Base-by-base conservation (phyloP, 1,284 basidiomycete species). In the Anthracocystis walkeri region DNA sequence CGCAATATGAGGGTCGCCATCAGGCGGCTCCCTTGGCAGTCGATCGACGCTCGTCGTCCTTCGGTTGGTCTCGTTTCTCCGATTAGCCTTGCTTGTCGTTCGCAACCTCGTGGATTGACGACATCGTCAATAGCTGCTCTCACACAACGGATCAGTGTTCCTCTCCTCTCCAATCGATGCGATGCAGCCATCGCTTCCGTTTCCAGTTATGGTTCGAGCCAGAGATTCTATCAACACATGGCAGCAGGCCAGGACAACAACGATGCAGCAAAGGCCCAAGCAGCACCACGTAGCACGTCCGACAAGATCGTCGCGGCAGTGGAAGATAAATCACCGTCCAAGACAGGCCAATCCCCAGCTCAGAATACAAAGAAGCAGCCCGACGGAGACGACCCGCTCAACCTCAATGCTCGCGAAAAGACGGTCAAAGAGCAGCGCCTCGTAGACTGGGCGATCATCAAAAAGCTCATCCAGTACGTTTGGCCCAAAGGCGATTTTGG, bases 401-500 rank as follows among this genome's bases (percentile, higher is more conserved):
- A 71, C 29, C 66, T 81, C 62, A 80, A 80, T 53, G 56, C 55
- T 10, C 51, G 56, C 7, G 45, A 60, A 4, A 75, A 77, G 33
- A 78, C 69, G 27, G 41, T 53, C 61, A 67, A 80, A 50, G 63
- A 82, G 52, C 81, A 84, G 56, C 67, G 82, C 8, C 40, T 66
- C 50, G 85, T 87, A 18, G 88, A 89, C 67, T 89, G 88, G 88
- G 70, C 79, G 21, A 90, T 90, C 72, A 86, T 90, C 68, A 87
- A 86, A 49, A 86, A 88, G 68, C 86, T 90, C 14, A 82, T 89
- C 12, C 86, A 82, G 3, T 89, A 90, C 68, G 87, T 90, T 35
- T 90, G 89, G 89, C 89, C 89, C 0, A 88, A 87, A 72, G 86
- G 87, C 21, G 87, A 89, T 59, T 83, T 81, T 48, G 80, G 84